Base-by-base conservation (phyloP, 305 asterid genomes). In the Fraxinus paxiana region DNA sequence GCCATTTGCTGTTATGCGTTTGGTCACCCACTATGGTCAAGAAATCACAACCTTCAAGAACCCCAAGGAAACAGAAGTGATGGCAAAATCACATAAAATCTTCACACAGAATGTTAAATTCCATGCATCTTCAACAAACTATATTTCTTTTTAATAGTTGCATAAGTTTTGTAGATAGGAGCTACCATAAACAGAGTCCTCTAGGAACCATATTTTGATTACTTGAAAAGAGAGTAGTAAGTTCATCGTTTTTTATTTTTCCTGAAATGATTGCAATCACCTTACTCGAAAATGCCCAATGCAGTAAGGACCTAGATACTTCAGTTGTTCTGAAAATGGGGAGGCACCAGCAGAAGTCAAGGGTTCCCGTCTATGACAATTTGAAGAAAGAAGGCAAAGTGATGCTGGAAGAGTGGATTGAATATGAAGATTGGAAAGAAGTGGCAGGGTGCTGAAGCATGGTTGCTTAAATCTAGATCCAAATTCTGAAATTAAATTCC, bases 41-140 rank as follows among this genome's bases (percentile, higher is more conserved):
- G 72, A 78, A 65, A 24, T 63, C 54, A 77, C 20, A 56, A 26
- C 56, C 76, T 71, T 33, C 74, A 84, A 61, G 30, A 77, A 75
- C 69, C 70, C 59, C 70, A 15, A 69, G 41, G 74, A 69, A 28
- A 28, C 17, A 65, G 38, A 30, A 71, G 46, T 34, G 43, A 70
- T 26, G 37, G 20, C 8, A 26, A 72, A 12, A n/a, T 41, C n/a
- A 24, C 28, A 30, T 59, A 46, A 69, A 76, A 46, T 46, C 26
- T 46, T 75, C 69, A 75, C 18, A 46, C 72, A 26, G 12, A 26
- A 18, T 26, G 73, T 26, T 15, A 26, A 65, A 65, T 65, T 20
- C 73, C 33, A 12, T 65, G 34, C 35, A 26, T 59, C 70, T 22
- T 59, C 70, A 59, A 20, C 31, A 65, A 65, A 65, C 73, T 65